Evolutionary conservation across 2,329 filamentous ascomycete genomes (phyloP).

Genomic region (Ophiobolus disseminans): DNA sequence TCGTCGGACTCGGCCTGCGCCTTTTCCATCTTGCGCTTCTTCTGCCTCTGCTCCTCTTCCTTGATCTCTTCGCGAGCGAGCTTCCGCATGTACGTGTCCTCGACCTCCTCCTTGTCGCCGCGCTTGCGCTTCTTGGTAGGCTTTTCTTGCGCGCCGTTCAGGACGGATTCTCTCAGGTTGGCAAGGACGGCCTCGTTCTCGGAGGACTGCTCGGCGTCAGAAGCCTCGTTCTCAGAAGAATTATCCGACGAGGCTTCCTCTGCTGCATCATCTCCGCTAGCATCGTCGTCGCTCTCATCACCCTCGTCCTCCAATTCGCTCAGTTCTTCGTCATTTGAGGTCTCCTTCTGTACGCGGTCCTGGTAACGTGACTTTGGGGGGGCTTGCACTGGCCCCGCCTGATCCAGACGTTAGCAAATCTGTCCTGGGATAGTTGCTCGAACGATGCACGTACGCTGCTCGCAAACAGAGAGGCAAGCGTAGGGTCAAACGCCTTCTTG

Average conservation of each 20-base stretch:
- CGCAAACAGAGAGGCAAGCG: slow-evolving; percentile 57
- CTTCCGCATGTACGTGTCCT: slow-evolving; percentile 72
- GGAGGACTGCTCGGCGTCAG: slow-evolving; percentile 21
- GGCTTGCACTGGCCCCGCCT: slow-evolving; percentile 48
- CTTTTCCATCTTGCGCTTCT: slow-evolving; percentile 46
- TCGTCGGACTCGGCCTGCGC: slow-evolving; percentile 37
- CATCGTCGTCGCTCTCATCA: slow-evolving; percentile 41
- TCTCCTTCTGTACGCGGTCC: slow-evolving; percentile 27
- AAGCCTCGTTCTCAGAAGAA: slow-evolving; percentile 26
- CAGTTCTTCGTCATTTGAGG: slow-evolving; percentile 20
- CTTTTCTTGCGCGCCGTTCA: slow-evolving; percentile 39
- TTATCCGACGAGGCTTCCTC: slow-evolving; percentile 36
- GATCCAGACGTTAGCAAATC: slow-evolving; percentile 20
- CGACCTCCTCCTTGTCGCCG: slow-evolving; percentile 69
- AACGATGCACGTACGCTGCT: slow-evolving; percentile 43
- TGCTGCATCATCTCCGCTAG: slow-evolving; percentile 36
- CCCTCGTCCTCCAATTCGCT: slow-evolving; percentile 63
- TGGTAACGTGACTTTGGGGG: slow-evolving; percentile 52
- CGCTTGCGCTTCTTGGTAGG: slow-evolving; percentile 55
- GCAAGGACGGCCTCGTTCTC: slow-evolving; percentile 35
- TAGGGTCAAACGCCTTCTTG: slow-evolving; percentile 52
- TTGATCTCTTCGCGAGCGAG: slow-evolving; percentile 59
- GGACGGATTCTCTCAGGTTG: slow-evolving; percentile 31
- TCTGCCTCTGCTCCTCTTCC: slow-evolving; percentile 48
- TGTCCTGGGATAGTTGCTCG: no score